Percentiles rank a stretch among this genome's conserved stretches.
phyloP scores from a whole-genome alignment of 23 red algal species.

The Rhodosorus marinus region DNA sequence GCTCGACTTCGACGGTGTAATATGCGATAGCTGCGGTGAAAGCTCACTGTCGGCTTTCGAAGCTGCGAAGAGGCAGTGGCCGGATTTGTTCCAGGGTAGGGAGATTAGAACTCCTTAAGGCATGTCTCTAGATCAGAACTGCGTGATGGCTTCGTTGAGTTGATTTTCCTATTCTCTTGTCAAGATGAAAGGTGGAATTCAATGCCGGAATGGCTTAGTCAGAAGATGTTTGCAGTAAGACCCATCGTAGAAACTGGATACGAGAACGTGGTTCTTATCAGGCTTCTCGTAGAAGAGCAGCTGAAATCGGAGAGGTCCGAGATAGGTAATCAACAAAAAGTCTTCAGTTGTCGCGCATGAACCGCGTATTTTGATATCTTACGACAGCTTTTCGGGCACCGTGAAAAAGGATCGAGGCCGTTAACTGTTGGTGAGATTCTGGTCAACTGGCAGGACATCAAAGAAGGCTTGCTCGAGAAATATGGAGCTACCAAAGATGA shows the following conservation, averaged over 20 bases:
- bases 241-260: slow-evolving; percentile 75
- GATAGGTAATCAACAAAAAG: background rate
- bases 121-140: too few species aligned
- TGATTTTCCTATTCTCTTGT: too few species aligned
- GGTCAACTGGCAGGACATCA: slow-evolving; percentile 12
- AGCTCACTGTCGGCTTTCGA: slow-evolving; percentile 25
- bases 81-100: background rate
- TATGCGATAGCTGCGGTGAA: slow-evolving; percentile 72
- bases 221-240: slow-evolving; percentile 6
- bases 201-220: background rate
- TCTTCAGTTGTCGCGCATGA: too few species aligned
- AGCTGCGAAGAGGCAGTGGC: slow-evolving; percentile 18
- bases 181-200: too few species aligned
- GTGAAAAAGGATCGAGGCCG: too few species aligned
- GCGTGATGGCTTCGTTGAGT: too few species aligned
- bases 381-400: too few species aligned
- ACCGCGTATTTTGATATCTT: too few species aligned
- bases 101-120: too few species aligned
- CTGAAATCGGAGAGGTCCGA: background rate
- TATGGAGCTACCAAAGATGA: slow-evolving; percentile 28
- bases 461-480: slow-evolving; percentile 29
- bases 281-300: slow-evolving; percentile 27
- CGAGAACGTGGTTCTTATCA: slow-evolving; percentile 75
- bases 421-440: slow-evolving; percentile 6
- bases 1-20: slow-evolving; percentile 95